Evolutionary conservation across 768 basidiomycete genomes (phyloP).

Genomic region (Leccinum boreale): DNA sequence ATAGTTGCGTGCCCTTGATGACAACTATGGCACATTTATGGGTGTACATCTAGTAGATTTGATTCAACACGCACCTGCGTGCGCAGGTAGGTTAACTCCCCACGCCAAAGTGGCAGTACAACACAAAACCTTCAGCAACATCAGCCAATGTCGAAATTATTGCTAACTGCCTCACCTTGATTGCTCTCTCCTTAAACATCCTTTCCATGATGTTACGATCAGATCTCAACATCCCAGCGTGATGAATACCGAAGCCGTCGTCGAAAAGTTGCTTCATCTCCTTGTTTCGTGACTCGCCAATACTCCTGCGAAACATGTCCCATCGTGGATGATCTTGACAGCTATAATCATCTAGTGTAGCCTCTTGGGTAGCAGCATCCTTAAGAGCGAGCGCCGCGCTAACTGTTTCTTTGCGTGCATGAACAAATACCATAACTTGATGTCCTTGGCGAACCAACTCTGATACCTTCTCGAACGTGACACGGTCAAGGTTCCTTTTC

Average conservation of each 20-base stretch:
- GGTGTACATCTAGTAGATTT: slow-evolving; percentile 2
- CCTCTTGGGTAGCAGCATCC: slow-evolving; percentile 73
- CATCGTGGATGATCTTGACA: slow-evolving; percentile 80
- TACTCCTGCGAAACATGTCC: slow-evolving; percentile 68
- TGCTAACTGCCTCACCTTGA: slow-evolving; percentile 61
- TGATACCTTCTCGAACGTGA: slow-evolving; percentile 87
- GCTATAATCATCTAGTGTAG: slow-evolving; percentile 71
- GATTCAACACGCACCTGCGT: slow-evolving; percentile 63
- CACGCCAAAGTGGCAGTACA: slow-evolving; percentile 98
- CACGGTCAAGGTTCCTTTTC: slow-evolving; percentile 83
- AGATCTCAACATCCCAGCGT: slow-evolving; percentile 94
- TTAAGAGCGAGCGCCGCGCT: slow-evolving; percentile 80
- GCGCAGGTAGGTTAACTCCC: slow-evolving; percentile 98
- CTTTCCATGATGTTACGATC: slow-evolving; percentile 95
- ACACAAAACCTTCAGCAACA: slow-evolving; percentile 71
- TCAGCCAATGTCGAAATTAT: neutral
- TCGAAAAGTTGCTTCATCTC: slow-evolving; percentile 97
- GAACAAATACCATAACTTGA: slow-evolving; percentile 99
- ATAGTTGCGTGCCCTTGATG: slow-evolving; percentile 97
- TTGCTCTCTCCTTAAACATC: slow-evolving; percentile 85
- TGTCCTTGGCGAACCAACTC: slow-evolving; percentile 88
- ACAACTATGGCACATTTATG: slow-evolving; percentile 51
- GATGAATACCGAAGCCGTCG: slow-evolving; percentile 93
- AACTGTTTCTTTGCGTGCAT: slow-evolving; percentile 97
- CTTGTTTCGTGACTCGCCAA: slow-evolving; percentile 83